Conservation (phyloP, 2,329 filamentous ascomycete genomes). For the Phyllosticta capitalensis region DNA sequence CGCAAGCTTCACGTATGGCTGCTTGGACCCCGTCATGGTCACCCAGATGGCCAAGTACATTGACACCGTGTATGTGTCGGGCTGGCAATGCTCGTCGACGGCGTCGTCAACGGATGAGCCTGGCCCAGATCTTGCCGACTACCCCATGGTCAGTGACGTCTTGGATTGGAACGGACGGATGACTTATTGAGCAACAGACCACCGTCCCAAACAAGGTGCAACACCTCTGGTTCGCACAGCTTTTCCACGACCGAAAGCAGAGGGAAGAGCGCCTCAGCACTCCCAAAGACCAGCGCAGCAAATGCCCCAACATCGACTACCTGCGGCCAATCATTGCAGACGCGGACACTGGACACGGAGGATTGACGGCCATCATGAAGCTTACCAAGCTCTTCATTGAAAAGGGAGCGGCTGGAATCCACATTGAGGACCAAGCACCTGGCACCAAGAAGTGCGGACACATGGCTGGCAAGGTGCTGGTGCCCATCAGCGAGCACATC, state of each 20-base stretch:
- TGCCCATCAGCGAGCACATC: slow-evolving; percentile 96
- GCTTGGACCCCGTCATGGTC: slow-evolving; percentile 94
- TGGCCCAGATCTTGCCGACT: slow-evolving; percentile 94
- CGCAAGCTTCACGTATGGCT: slow-evolving; percentile 91
- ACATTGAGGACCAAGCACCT: slow-evolving; percentile 97
- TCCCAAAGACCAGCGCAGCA: slow-evolving; percentile 61
- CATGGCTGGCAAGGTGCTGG: slow-evolving; percentile 97
- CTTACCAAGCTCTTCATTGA: slow-evolving; percentile 96
- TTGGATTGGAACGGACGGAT: not conserved
- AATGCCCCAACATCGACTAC: slow-evolving; percentile 78
- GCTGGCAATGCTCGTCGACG: slow-evolving; percentile 97
- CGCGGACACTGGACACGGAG: slow-evolving; percentile 93
- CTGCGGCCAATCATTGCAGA: slow-evolving; percentile 93
- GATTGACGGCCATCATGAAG: slow-evolving; percentile 98
- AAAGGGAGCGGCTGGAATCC: slow-evolving; percentile 92
- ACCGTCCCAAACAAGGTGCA: slow-evolving; percentile 98
- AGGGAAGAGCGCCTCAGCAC: slow-evolving; percentile 82
- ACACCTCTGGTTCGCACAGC: slow-evolving; percentile 95
- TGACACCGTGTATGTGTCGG: slow-evolving; percentile 96
- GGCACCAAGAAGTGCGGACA: slow-evolving; percentile 99
- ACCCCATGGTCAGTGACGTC: slow-evolving; percentile 48
- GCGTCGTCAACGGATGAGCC: slow-evolving; percentile 93
- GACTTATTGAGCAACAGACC: slow-evolving; percentile 46
- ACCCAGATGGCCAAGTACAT: slow-evolving; percentile 99
- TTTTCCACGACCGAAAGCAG: slow-evolving; percentile 99